Base-by-base conservation (phyloP, 768 basidiomycete species). In the Baorangia bicolor region DNA sequence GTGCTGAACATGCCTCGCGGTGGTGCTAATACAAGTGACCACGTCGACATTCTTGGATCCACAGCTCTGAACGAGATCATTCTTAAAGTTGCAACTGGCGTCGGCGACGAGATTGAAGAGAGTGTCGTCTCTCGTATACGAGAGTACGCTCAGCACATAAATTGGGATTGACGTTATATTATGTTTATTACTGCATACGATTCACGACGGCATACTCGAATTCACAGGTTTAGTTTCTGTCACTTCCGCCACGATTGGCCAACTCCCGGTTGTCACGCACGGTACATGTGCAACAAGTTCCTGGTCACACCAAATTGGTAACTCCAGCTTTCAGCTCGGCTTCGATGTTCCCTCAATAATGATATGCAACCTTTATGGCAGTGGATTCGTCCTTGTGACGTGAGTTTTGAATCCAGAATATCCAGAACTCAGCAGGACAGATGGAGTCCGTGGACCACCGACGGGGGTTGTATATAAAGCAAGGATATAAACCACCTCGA, bases 1-100 rank as follows among this genome's bases (percentile, higher is more conserved):
- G 77, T 85, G 44, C 59, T 75, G 51, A 84, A 72, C 39, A 91
- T 83, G 61, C 96, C 83, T 48, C 83, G 96, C 28, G 96, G 97
- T 38, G 97, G 95, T 2, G 91, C 94, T 3, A 90, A 88, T 57
- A 96, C 95, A 1, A 85, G 89, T 44, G 92, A 96, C 68, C 93
- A 97, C 65, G 86, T 98, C 33, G 95, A 92, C 70, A 83, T 92
- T 51, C 77, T 87, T 25, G 85, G 95, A 8, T 87, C 91, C 11
- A 88, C 84, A 0, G 80, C 81, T 13, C 66, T 98, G 55, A 98
- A 96, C 70, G 90, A 94, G 68, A 85, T 97, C n/a, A 82, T 98
- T 53, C 70, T 97, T 30, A 88, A 92, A 71, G 88, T 97, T 8
- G 95, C 88, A 30, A 88, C 93, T 6, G 96, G 96, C 0, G 82